Evolutionary conservation across 2,329 filamentous ascomycete species (phyloP).

Genomic region (Sarocladium brachiariae): DNA sequence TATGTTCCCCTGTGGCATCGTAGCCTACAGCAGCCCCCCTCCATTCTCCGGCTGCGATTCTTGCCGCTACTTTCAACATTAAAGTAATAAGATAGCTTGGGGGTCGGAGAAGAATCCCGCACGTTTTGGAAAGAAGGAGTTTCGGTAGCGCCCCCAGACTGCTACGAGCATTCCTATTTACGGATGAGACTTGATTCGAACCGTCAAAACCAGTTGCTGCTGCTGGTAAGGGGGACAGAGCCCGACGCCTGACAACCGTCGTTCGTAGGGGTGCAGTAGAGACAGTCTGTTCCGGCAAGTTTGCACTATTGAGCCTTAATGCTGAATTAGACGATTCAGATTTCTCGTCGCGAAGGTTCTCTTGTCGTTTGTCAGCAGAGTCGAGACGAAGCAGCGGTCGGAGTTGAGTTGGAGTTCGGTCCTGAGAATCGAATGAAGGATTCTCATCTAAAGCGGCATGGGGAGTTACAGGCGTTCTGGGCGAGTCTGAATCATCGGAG

Average conservation of each 20-base stretch:
- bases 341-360: no score
- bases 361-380: not conserved
- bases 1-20: conserved; percentile 23
- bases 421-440: not conserved
- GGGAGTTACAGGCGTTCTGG: not conserved
- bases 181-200: not conserved
- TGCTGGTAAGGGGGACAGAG: conserved; percentile 52
- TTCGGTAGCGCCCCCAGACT: conserved; percentile 23
- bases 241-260: not conserved
- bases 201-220: conserved; percentile 53
- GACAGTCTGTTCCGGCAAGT: not conserved
- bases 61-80: conserved; percentile 75
- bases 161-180: not conserved
- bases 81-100: conserved; percentile 70
- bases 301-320: no score
- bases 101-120: conserved; percentile 70
- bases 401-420: not conserved
- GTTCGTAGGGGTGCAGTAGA: not conserved
- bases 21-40: conserved; percentile 51
- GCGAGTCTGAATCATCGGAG: not conserved
- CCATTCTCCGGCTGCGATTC: conserved; percentile 61
- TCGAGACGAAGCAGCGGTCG: not conserved
- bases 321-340: not conserved
- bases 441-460: not conserved
- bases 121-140: conserved; percentile 69